These are phyloP conservation scores for Phytopythium litorale DNA, from an alignment of 352 stramenopile species.

Conservation along the genomic window DNA sequence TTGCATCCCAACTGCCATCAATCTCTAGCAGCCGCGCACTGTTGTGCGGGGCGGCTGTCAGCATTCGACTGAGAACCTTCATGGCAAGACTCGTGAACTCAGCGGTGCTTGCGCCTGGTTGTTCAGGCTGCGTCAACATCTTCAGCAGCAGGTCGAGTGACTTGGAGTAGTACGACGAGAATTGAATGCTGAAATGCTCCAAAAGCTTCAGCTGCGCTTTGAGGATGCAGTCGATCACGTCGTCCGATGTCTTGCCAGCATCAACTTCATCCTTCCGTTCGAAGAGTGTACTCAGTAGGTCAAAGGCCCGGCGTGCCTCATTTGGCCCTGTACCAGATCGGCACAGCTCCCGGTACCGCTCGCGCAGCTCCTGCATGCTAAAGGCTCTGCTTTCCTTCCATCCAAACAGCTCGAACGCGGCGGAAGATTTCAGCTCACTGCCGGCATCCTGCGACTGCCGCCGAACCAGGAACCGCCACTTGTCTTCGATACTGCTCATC, in stretches of 20 bases:
- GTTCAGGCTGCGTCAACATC: conserved; percentile 10
- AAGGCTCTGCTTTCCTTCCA: conserved; percentile 48
- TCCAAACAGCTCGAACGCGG: conserved; percentile 64
- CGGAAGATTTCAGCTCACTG: conserved; percentile 37
- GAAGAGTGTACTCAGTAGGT: conserved; percentile 45
- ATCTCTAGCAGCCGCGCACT: conserved; percentile 33
- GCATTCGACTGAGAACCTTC: conserved; percentile 33
- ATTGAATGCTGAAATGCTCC: conserved; percentile 72
- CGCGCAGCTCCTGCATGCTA: conserved; percentile 44
- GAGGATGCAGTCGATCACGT: conserved; percentile 71
- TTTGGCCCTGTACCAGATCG: conserved; percentile 34
- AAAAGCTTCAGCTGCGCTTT: conserved; percentile 59
- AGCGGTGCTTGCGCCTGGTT: conserved; percentile 6
- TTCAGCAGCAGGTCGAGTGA: conserved; percentile 55
- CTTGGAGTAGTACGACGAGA: conserved; percentile 73
- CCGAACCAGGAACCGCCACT: conserved; percentile 55
- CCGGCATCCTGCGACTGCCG: conserved; percentile 41
- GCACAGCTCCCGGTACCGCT: conserved; percentile 65
- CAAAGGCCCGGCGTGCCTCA: conserved; percentile 56
- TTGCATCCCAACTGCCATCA: conserved; percentile 38
- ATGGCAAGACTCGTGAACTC: conserved; percentile 25
- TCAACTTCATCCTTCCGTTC: conserved; percentile 48
- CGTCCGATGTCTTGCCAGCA: conserved; percentile 50
- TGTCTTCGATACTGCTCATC: conserved; percentile 78
- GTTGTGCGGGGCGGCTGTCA: conserved; percentile 49